phyloP scores from a whole-genome alignment of 2,329 filamentous ascomycete species.

The Xylariales sp. region DNA sequence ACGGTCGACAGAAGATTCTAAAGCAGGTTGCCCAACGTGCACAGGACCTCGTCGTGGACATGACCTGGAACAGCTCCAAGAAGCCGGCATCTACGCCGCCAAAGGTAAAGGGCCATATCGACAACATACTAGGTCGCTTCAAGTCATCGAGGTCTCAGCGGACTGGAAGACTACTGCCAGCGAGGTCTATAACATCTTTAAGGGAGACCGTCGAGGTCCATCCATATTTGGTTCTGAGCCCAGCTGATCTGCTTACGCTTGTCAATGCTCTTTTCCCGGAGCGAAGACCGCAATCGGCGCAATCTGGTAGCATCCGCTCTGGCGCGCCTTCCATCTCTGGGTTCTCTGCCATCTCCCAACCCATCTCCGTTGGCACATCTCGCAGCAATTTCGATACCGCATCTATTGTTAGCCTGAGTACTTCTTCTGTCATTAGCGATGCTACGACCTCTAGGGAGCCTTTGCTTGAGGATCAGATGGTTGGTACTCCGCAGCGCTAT shows the following conservation, averaged over 20 bases:
- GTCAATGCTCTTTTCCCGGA: conserved; percentile 82
- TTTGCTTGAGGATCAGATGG: conserved; percentile 51
- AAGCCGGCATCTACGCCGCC: conserved; percentile 60
- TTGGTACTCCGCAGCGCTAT: conserved; percentile 47
- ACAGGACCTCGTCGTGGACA: conserved; percentile 73
- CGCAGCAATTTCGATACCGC: conserved; percentile 59
- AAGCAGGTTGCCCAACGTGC: conserved; percentile 77
- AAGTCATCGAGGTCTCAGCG: conserved; percentile 45
- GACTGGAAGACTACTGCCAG: conserved; percentile 60
- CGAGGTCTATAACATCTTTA: conserved; percentile 66
- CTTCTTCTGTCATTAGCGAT: conserved; percentile 68
- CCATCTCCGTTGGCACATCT: conserved; percentile 55
- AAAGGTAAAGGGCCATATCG: conserved; percentile 63
- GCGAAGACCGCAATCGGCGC: conserved; percentile 57
- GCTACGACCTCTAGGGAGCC: conserved; percentile 61
- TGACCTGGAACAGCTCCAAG: conserved; percentile 57
- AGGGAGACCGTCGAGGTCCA: conserved; percentile 74
- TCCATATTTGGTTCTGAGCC: conserved; percentile 74
- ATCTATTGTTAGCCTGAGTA: conserved; percentile 68
- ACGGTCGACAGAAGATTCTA: conserved; percentile 76
- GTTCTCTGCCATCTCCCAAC: conserved; percentile 64
- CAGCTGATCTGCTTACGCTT: conserved; percentile 73
- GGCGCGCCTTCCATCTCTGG: conserved; percentile 64
- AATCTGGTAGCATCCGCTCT: conserved; percentile 58
- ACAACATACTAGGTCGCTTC: conserved; percentile 66